Conservation (phyloP, 2,329 filamentous ascomycete species). For the Diaporthe velutina region DNA sequence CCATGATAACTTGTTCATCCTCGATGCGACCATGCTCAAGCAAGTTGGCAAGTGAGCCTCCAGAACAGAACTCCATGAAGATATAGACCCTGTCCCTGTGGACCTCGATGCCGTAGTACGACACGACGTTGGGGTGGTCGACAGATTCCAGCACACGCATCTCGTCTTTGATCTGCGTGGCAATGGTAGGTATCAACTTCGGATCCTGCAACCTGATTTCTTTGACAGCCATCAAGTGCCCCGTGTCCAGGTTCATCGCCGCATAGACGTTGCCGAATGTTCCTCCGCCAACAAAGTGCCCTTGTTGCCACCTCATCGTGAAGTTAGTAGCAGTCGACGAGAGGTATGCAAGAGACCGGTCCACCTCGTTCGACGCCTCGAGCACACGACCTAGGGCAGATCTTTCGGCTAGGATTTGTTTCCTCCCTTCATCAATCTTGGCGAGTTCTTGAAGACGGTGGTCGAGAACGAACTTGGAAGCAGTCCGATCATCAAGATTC, state of each 20-base stretch:
- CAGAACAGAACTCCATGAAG: conserved; percentile 99
- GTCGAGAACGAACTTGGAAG: conserved; percentile 78
- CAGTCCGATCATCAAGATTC: conserved; percentile 86
- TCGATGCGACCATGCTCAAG: conserved; percentile 97
- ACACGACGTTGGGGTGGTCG: conserved; percentile 97
- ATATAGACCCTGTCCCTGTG: conserved; percentile 99
- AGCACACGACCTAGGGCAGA: conserved; percentile 91
- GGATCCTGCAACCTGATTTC: conserved; percentile 98
- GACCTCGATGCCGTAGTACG: conserved; percentile 97
- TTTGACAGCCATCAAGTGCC: conserved; percentile 98
- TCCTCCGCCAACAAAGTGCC: conserved; percentile 96
- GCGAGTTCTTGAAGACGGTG: conserved; percentile 81
- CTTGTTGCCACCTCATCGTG: conserved; percentile 97
- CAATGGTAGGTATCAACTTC: conserved; percentile 93
- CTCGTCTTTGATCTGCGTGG: conserved; percentile 93
- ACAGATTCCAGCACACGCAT: conserved; percentile 97
- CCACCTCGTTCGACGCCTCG: conserved; percentile 95
- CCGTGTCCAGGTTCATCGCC: conserved; percentile 96
- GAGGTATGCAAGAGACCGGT: conserved; percentile 92
- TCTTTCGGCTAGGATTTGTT: conserved; percentile 84
- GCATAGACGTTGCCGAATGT: conserved; percentile 98
- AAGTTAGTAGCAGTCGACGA: conserved; percentile 96
- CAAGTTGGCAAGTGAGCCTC: conserved; percentile 89
- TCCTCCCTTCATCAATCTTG: conserved; percentile 82
- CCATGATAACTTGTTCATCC: conserved; percentile 97